Evolutionary conservation across 2,329 filamentous ascomycete species (phyloP).

Genomic region (Ophiostoma ulmi): DNA sequence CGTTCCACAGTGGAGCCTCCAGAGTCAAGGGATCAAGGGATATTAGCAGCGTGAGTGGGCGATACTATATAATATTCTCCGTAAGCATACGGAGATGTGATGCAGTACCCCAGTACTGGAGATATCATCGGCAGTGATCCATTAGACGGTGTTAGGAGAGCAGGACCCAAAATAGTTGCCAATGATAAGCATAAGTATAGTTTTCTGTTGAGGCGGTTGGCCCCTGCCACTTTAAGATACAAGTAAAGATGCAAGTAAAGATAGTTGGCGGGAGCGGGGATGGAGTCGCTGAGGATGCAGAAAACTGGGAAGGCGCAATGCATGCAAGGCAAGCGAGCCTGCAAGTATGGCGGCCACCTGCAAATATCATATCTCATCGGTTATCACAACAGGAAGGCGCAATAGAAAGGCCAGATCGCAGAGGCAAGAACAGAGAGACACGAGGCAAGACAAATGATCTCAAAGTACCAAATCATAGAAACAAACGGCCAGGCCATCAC

Average conservation of each 20-base stretch:
- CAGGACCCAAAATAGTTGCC: neutral
- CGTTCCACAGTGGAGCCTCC: neutral
- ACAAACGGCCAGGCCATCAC: neutral
- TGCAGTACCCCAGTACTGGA: neutral
- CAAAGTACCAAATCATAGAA: neutral
- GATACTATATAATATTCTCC: no score
- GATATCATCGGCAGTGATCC: neutral
- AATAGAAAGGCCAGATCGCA: neutral
- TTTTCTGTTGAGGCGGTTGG: neutral
- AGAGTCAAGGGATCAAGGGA: slow-evolving; percentile 4
- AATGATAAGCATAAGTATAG: neutral
- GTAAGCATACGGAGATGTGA: neutral
- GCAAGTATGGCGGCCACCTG: neutral
- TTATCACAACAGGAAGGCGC: no score
- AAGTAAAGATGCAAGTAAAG: neutral
- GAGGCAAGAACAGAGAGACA: neutral
- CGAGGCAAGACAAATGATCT: neutral
- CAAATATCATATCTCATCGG: neutral
- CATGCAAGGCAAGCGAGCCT: neutral
- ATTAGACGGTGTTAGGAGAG: neutral
- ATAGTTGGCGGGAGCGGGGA: slow-evolving; percentile 5
- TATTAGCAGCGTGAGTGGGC: neutral
- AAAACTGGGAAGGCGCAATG: neutral
- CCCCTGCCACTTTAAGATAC: neutral
- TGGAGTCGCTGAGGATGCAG: neutral